These are phyloP conservation scores for Verticillium nonalfalfae DNA, from an alignment of 2,329 filamentous ascomycete genomes.

Conservation along the genomic window DNA sequence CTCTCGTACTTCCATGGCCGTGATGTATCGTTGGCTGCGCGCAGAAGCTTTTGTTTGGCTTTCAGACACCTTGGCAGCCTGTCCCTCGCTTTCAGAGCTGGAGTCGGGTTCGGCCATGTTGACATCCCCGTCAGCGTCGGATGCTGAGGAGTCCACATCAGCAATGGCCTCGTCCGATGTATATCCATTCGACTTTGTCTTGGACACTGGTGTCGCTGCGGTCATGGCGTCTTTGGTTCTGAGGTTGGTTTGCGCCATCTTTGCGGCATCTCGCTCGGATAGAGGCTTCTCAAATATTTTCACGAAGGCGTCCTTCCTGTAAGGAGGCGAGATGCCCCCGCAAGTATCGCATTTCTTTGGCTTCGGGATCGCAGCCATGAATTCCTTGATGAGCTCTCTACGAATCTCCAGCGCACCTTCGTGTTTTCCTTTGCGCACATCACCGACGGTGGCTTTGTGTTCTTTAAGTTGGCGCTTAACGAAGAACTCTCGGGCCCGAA, in stretches of 20 bases:
- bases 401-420: constrained; percentile 77
- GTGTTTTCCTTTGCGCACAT: constrained; percentile 62
- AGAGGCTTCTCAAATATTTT: constrained; percentile 90
- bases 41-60: constrained; percentile 11
- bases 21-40: constrained; percentile 66
- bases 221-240: constrained; percentile 62
- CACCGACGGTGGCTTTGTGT: constrained; percentile 42
- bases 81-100: constrained; percentile 27
- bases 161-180: constrained; percentile 64
- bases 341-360: constrained; percentile 63
- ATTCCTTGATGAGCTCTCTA: constrained; percentile 70
- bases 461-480: constrained; percentile 66
- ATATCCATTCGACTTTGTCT: constrained; percentile 26
- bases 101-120: constrained; percentile 31
- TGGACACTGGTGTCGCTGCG: constrained; percentile 19
- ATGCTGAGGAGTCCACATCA: constrained; percentile 51
- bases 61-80: constrained; percentile 32
- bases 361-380: constrained; percentile 66
- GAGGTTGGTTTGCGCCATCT: constrained; percentile 66
- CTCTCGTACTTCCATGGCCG: constrained; percentile 75
- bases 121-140: constrained; percentile 33
- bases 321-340: constrained; percentile 68
- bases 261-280: constrained; percentile 64
- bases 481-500: constrained; percentile 54
- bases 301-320: constrained; percentile 82